Conservation (phyloP, 768 basidiomycete species). For the Mycena rebaudengoi region DNA sequence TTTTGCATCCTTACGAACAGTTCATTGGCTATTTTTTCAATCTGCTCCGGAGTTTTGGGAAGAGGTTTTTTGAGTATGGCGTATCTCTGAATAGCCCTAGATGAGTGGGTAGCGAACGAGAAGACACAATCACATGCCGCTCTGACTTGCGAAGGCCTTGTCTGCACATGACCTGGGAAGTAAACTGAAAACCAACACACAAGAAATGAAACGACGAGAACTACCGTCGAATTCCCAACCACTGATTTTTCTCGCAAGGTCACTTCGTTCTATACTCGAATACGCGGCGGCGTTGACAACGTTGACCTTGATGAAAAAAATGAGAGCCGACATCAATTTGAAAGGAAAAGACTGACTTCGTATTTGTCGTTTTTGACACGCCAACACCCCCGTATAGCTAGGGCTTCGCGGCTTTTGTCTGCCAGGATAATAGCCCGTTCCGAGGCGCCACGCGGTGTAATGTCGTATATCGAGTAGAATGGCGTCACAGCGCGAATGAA, state of each 20-base stretch:
- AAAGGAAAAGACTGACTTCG: neutral
- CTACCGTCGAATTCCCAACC: conserved; percentile 50
- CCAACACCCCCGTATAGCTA: conserved; percentile 43
- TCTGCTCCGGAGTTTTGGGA: conserved; percentile 40
- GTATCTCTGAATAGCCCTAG: conserved; percentile 41
- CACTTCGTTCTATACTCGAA: conserved; percentile 39
- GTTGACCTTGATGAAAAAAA: conserved; percentile 39
- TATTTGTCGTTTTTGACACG: conserved; percentile 15
- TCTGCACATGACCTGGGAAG: conserved; percentile 35
- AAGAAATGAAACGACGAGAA: too few relatives aligned
- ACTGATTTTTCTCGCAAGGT: conserved; percentile 44
- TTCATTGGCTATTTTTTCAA: conserved; percentile 40
- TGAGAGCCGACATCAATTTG: neutral
- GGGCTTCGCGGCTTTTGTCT: conserved; percentile 42
- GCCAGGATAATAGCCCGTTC: conserved; percentile 39
- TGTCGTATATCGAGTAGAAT: conserved; percentile 51
- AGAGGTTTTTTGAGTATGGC: conserved; percentile 41
- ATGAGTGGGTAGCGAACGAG: neutral
- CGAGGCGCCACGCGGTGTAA: conserved; percentile 35
- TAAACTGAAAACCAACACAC: neutral
- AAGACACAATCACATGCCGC: conserved; percentile 31
- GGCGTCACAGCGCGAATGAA: conserved; percentile 57
- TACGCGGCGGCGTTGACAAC: conserved; percentile 37
- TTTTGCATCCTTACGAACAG: conserved; percentile 48
- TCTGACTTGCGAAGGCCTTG: conserved; percentile 50